phyloP scores from a whole-genome alignment of 768 basidiomycete genomes.

The Leucocoprinus leucothites region DNA sequence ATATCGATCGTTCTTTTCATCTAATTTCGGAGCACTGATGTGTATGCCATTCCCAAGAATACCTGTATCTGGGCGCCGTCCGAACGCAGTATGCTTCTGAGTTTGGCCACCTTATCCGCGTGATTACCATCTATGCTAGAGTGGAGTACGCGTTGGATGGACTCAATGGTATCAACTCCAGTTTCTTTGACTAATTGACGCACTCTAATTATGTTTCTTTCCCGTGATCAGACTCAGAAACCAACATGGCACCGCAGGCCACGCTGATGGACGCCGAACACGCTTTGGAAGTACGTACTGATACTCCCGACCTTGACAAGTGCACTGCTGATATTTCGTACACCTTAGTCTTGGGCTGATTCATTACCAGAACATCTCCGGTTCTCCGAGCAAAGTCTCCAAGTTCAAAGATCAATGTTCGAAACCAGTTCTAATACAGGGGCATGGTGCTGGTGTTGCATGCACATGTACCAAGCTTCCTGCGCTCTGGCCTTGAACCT shows the following conservation, averaged over 20 bases:
- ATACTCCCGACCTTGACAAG: slow-evolving; percentile 12
- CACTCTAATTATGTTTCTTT: slow-evolving; percentile 5
- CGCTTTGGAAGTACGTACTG: slow-evolving; percentile 38
- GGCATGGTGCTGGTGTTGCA: slow-evolving; percentile 78
- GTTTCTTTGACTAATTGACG: slow-evolving; percentile 14
- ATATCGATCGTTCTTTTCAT: slow-evolving; percentile 14
- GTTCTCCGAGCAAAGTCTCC: slow-evolving; percentile 67
- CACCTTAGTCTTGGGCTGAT: slow-evolving; percentile 55
- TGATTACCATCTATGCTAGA: slow-evolving; percentile 60
- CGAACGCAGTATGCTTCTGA: slow-evolving; percentile 64
- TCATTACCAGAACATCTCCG: slow-evolving; percentile 70
- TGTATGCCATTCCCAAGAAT: slow-evolving; percentile 45
- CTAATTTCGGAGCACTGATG: slow-evolving; percentile 15
- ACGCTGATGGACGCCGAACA: slow-evolving; percentile 41
- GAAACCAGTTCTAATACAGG: slow-evolving; percentile 77
- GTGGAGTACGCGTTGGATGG: slow-evolving; percentile 55
- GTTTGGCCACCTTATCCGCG: slow-evolving; percentile 72
- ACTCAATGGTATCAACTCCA: slow-evolving; percentile 38
- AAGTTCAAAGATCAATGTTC: slow-evolving; percentile 71
- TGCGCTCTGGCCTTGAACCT: slow-evolving; percentile 59
- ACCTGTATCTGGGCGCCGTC: slow-evolving; percentile 60
- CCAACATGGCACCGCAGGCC: slow-evolving; percentile 28
- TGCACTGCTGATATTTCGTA: slow-evolving; percentile 12
- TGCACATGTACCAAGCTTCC: slow-evolving; percentile 73
- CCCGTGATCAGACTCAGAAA: slow-evolving; percentile 29